phyloP scores from a whole-genome alignment of 345 rosid species.

The Brassica cretica region DNA sequence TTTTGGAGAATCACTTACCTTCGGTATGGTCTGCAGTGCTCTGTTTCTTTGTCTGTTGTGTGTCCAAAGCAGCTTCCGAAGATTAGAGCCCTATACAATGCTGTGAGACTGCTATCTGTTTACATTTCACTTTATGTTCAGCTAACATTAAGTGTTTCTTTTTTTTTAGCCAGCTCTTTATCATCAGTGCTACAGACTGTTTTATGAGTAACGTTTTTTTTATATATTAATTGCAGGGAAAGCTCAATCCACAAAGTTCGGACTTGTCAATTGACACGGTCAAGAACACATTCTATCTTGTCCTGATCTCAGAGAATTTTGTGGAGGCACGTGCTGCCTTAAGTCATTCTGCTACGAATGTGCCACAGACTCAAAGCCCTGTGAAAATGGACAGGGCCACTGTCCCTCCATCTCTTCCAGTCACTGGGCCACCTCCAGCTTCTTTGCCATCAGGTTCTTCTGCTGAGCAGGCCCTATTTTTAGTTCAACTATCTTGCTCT shows the following conservation, averaged over 20 bases:
- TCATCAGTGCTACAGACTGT: slow-evolving; percentile 15
- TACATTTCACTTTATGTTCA: slow-evolving; percentile 6
- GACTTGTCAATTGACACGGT: slow-evolving; percentile 71
- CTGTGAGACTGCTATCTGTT: slow-evolving; percentile 53
- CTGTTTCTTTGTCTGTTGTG: slow-evolving; percentile 80
- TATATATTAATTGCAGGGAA: slow-evolving; percentile 57
- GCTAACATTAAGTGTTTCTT: background rate
- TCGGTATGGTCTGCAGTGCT: slow-evolving; percentile 55
- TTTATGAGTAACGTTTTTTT: slow-evolving; percentile 1
- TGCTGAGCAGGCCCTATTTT: slow-evolving; percentile 7
- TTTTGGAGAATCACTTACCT: slow-evolving; percentile 31
- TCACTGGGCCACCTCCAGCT: slow-evolving; percentile 62
- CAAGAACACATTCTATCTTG: slow-evolving; percentile 77
- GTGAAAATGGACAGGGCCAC: slow-evolving; percentile 79
- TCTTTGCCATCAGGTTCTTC: slow-evolving; percentile 65
- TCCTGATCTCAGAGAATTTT: slow-evolving; percentile 86
- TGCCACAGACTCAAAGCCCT: slow-evolving; percentile 71
- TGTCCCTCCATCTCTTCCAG: slow-evolving; percentile 50
- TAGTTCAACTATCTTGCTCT: slow-evolving; percentile 17
- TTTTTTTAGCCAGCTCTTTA: slow-evolving; percentile 14
- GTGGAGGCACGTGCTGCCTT: slow-evolving; percentile 91
- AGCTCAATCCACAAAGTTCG: slow-evolving; percentile 57
- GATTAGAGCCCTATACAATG: slow-evolving; percentile 75
- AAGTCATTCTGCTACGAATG: slow-evolving; percentile 66
- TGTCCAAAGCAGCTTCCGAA: slow-evolving; percentile 92